Conservation (phyloP, 352 stramenopile genomes). For the Heterotrichella gracilis region DNA sequence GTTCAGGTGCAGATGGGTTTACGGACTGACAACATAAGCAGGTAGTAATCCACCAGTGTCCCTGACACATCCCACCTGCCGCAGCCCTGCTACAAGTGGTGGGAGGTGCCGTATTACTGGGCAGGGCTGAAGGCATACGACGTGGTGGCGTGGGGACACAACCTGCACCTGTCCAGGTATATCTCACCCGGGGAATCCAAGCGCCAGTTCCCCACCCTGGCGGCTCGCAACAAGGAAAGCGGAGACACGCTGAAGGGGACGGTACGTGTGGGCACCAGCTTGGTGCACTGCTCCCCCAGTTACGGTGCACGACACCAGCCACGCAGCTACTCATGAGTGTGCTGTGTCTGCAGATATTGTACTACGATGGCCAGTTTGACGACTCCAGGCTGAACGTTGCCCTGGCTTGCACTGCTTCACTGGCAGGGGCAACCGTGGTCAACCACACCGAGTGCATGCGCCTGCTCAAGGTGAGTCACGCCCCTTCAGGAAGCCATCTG, state of each 20-base stretch:
- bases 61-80: too few relatives aligned
- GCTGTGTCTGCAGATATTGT: slow-evolving; percentile 20
- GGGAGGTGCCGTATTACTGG: slow-evolving; percentile 67
- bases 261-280: slow-evolving; percentile 21
- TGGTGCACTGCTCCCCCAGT: neutral
- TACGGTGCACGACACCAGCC: neutral
- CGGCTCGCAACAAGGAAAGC: too few relatives aligned
- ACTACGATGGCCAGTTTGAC: slow-evolving; percentile 49
- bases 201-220: slow-evolving; percentile 65
- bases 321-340: neutral
- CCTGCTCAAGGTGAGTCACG: slow-evolving; percentile 35
- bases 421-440: slow-evolving; percentile 47
- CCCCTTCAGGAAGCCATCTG: too few relatives aligned
- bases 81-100: slow-evolving; percentile 66
- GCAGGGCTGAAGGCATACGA: slow-evolving; percentile 59
- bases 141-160: slow-evolving; percentile 47
- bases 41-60: too few relatives aligned
- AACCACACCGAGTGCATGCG: slow-evolving; percentile 54
- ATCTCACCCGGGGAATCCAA: too few relatives aligned
- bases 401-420: slow-evolving; percentile 57
- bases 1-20: too few relatives aligned
- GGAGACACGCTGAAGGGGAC: slow-evolving; percentile 53
- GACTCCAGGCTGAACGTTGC: slow-evolving; percentile 68
- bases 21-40: too few relatives aligned
- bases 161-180: too few relatives aligned